Evolutionary conservation across 2,329 filamentous ascomycete genomes (phyloP).

Genomic region (Botrytis cinerea): DNA sequence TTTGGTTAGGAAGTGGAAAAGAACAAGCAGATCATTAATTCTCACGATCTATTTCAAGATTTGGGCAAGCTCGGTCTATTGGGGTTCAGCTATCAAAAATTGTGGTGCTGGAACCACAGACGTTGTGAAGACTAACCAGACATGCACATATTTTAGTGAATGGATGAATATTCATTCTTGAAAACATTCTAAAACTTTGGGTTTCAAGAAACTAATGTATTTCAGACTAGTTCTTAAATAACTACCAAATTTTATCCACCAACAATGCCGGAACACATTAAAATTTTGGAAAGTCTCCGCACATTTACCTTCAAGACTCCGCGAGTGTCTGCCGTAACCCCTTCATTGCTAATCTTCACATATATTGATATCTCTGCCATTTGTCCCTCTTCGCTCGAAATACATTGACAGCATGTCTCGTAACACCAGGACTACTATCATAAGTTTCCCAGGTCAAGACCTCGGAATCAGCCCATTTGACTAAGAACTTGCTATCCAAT

Average conservation of each 20-base stretch:
- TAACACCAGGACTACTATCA: neutral
- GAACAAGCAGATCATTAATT: neutral
- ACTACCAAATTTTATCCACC: neutral
- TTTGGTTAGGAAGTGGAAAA: no score
- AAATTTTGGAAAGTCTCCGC: neutral
- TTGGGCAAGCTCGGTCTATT: neutral
- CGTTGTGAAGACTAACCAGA: neutral
- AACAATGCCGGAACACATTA: neutral
- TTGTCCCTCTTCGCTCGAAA: neutral
- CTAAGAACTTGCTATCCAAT: neutral
- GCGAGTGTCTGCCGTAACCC: neutral
- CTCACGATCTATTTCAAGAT: neutral
- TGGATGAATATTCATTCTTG: no score
- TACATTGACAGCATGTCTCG: neutral
- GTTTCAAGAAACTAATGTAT: neutral
- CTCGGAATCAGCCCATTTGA: neutral
- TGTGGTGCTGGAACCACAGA: neutral
- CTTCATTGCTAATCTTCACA: neutral
- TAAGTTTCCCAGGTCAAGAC: constrained; percentile 1
- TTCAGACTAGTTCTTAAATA: neutral
- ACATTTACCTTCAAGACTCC: no score
- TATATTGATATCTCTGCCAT: constrained; percentile 3
- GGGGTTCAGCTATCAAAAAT: neutral
- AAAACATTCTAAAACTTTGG: no score
- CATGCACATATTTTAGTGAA: no score